Percentiles rank a stretch among this genome's conserved stretches.
Evolutionary conservation across 768 basidiomycete genomes (phyloP).

Genomic region (Suillus alpinus): DNA sequence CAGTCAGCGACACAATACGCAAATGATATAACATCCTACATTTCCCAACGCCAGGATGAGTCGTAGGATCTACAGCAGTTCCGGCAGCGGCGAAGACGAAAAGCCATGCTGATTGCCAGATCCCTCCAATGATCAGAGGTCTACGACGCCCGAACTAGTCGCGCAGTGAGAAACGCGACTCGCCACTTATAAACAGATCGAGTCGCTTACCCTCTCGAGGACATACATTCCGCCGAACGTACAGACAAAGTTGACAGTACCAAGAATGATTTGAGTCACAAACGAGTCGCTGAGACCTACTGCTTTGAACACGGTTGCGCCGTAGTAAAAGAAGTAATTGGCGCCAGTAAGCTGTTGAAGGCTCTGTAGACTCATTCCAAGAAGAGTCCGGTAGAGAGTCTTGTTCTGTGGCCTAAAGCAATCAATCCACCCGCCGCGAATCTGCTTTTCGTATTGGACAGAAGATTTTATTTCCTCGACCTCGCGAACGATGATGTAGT

Average conservation of each 20-base stretch:
- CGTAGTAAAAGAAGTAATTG: slow-evolving; percentile 69
- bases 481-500: slow-evolving; percentile 44
- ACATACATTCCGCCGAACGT: slow-evolving; percentile 74
- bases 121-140: slow-evolving; percentile 64
- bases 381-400: slow-evolving; percentile 60
- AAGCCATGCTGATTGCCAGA: slow-evolving; percentile 71
- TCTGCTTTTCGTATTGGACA: slow-evolving; percentile 45
- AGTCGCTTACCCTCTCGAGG: slow-evolving; percentile 54
- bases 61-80: slow-evolving; percentile 54
- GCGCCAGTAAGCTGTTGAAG: slow-evolving; percentile 73
- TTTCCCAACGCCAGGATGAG: slow-evolving; percentile 49
- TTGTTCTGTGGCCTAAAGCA: slow-evolving; percentile 58
- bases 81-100: slow-evolving; percentile 74
- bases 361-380: slow-evolving; percentile 64
- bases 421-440: slow-evolving; percentile 60
- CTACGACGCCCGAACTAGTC: slow-evolving; percentile 57
- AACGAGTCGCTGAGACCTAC: slow-evolving; percentile 69
- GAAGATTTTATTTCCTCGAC: slow-evolving; percentile 54
- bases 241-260: slow-evolving; percentile 68
- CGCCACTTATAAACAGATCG: not conserved
- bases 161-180: not conserved
- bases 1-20: slow-evolving; percentile 2
- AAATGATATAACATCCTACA: slow-evolving; percentile 28
- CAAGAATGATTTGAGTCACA: slow-evolving; percentile 73
- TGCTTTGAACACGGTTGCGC: slow-evolving; percentile 62